Conservation (phyloP, 768 basidiomycete species). For the Trametes villosa region DNA sequence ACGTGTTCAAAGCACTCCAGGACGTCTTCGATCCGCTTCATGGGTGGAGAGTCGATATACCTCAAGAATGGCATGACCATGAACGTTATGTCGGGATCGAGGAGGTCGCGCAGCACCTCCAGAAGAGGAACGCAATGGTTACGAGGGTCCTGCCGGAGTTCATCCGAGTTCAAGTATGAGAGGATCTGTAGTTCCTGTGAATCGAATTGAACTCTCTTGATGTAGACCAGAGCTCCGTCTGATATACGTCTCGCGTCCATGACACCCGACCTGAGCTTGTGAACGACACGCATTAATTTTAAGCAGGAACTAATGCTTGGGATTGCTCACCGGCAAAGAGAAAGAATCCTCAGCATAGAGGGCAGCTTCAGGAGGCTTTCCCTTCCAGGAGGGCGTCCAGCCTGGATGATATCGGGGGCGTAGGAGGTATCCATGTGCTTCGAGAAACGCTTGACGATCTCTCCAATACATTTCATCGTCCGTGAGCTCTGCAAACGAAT, state of each 20-base stretch:
- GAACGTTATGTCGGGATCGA: not conserved
- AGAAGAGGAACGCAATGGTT: constrained; percentile 31
- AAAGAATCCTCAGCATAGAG: constrained; percentile 3
- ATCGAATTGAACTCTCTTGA: constrained; percentile 14
- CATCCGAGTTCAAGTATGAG: constrained; percentile 11
- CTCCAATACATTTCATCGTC: not conserved
- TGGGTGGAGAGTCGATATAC: not conserved
- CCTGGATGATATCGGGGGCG: constrained; percentile 31
- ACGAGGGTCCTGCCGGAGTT: constrained; percentile 18
- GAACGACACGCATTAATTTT: too few relatives aligned
- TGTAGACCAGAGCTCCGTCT: constrained; percentile 22
- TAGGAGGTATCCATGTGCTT: constrained; percentile 28
- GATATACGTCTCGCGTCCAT: constrained; percentile 27
- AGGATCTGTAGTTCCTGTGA: constrained; percentile 17
- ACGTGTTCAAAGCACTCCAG: constrained; percentile 2
- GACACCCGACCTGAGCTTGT: not conserved
- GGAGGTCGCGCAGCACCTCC: constrained; percentile 5
- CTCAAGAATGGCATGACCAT: not conserved
- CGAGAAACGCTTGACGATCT: constrained; percentile 10
- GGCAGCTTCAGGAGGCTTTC: not conserved
- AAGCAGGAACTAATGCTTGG: not conserved
- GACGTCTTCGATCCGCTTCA: not conserved
- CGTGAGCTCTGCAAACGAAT: too few relatives aligned
- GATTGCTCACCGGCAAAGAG: not conserved
- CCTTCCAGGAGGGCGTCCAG: constrained; percentile 39